Percentiles rank a stretch among this genome's conserved stretches.
These are phyloP conservation scores for Hypoxylon sp. DNA, from an alignment of 2,329 filamentous ascomycete species.

Conservation along the genomic window DNA sequence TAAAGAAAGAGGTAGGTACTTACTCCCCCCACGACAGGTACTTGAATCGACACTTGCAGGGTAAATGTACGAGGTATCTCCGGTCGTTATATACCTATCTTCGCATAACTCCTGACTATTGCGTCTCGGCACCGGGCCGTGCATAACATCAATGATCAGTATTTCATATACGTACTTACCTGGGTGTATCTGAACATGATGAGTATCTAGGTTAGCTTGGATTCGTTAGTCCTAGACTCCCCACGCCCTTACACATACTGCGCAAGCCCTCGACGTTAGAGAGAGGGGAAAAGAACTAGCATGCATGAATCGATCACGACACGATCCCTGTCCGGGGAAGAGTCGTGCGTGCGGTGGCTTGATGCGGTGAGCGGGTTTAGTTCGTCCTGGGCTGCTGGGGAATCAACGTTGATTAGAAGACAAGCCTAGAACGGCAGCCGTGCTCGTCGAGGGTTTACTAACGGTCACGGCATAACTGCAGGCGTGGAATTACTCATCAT, in stretches of 20 bases:
- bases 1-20: too few species aligned
- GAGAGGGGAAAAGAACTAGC: neutral
- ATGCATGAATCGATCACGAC: neutral
- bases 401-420: too few species aligned
- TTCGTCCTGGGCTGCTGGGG: too few species aligned
- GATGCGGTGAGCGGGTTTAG: conserved; percentile 1
- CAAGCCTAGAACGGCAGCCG: too few species aligned
- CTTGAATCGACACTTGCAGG: neutral
- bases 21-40: neutral
- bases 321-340: neutral
- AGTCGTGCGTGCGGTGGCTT: neutral
- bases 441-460: neutral
- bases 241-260: neutral
- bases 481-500: conserved; percentile 13
- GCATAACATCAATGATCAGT: neutral
- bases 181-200: neutral
- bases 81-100: neutral
- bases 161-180: neutral
- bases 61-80: neutral
- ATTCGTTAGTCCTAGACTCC: neutral
- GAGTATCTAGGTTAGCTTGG: neutral
- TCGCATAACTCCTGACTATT: neutral
- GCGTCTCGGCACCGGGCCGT: neutral
- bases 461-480: neutral
- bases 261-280: neutral